Percentiles rank a stretch among this genome's conserved stretches.
Conservation (phyloP, 106 monocot genomes). For the Acorus calamus region DNA sequence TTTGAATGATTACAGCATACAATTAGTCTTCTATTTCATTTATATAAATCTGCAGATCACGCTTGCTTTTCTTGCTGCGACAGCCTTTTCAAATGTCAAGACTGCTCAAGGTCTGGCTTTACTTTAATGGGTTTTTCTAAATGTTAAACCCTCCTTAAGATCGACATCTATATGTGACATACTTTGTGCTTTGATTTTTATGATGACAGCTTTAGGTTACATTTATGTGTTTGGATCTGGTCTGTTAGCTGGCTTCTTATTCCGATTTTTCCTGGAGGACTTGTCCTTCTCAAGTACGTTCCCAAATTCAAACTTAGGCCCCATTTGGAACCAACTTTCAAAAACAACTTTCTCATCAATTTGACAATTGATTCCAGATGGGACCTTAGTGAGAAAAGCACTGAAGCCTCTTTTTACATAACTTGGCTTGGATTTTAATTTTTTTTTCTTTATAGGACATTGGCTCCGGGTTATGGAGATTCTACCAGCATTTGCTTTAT, state of each 20-base stretch:
- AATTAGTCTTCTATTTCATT: slow-evolving; percentile 63
- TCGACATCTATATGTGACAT: too few relatives aligned
- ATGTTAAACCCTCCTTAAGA: too few relatives aligned
- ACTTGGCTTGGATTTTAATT: too few relatives aligned
- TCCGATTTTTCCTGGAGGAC: slow-evolving; percentile 33
- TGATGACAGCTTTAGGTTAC: slow-evolving; percentile 36
- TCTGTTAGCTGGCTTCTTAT: slow-evolving; percentile 33
- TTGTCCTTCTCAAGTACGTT: slow-evolving; percentile 37
- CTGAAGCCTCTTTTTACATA: too few relatives aligned
- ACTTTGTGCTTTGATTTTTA: background rate
- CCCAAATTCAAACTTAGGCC: too few relatives aligned
- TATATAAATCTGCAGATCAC: slow-evolving; percentile 69
- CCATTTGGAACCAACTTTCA: too few relatives aligned
- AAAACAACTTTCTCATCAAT: too few relatives aligned
- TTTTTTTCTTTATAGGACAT: slow-evolving; percentile 14
- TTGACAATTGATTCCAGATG: too few relatives aligned
- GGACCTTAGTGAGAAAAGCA: too few relatives aligned
- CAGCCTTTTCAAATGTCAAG: slow-evolving; percentile 51
- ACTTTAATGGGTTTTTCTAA: background rate
- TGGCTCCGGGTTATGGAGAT: slow-evolving; percentile 63
- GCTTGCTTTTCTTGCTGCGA: slow-evolving; percentile 47
- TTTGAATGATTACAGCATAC: slow-evolving; percentile 62
- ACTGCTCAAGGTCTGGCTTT: slow-evolving; percentile 42
- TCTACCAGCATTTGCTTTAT: slow-evolving; percentile 60
- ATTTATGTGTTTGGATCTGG: slow-evolving; percentile 54